These are phyloP conservation scores for Chlorophyllum brunneum DNA, from an alignment of 768 basidiomycete genomes.

Conservation along the genomic window DNA sequence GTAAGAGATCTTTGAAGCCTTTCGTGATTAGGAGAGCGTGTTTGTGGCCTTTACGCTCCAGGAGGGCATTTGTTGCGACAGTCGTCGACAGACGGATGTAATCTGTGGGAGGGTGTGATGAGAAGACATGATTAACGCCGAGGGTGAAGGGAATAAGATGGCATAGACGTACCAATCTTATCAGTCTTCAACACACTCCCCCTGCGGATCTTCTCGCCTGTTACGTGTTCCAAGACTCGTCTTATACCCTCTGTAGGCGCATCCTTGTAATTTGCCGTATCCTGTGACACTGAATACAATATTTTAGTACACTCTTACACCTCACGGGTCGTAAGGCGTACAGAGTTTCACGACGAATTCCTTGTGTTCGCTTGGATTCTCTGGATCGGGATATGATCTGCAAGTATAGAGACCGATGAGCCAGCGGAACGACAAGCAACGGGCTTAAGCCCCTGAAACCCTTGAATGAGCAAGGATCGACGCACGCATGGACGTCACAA, in stretches of 20 bases:
- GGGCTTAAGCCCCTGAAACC: too few relatives aligned
- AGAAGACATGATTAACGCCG: neutral
- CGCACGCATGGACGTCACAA: slow-evolving; percentile 83
- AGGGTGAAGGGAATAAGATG: neutral
- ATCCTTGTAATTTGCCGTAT: slow-evolving; percentile 83
- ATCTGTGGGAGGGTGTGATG: slow-evolving; percentile 42
- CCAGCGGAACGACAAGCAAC: neutral
- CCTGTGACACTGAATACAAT: slow-evolving; percentile 68
- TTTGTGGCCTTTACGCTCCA: slow-evolving; percentile 91
- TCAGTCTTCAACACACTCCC: slow-evolving; percentile 65
- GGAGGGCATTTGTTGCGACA: slow-evolving; percentile 92
- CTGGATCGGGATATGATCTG: slow-evolving; percentile 74
- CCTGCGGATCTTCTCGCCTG: slow-evolving; percentile 64
- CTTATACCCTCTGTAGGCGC: slow-evolving; percentile 95
- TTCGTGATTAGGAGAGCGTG: slow-evolving; percentile 90
- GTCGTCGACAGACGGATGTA: slow-evolving; percentile 92
- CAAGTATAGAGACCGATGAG: neutral
- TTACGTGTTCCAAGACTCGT: slow-evolving; percentile 75
- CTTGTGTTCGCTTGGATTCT: slow-evolving; percentile 53
- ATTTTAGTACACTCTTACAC: neutral
- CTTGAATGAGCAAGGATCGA: slow-evolving; percentile 14
- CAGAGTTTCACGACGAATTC: slow-evolving; percentile 90
- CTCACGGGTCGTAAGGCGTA: slow-evolving; percentile 31
- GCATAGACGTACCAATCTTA: slow-evolving; percentile 69
- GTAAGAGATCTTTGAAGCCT: slow-evolving; percentile 87